Percentiles rank a stretch among this genome's conserved stretches.
phyloP scores from a whole-genome alignment of 768 basidiomycete genomes.

The Xerocomellus intermedius region DNA sequence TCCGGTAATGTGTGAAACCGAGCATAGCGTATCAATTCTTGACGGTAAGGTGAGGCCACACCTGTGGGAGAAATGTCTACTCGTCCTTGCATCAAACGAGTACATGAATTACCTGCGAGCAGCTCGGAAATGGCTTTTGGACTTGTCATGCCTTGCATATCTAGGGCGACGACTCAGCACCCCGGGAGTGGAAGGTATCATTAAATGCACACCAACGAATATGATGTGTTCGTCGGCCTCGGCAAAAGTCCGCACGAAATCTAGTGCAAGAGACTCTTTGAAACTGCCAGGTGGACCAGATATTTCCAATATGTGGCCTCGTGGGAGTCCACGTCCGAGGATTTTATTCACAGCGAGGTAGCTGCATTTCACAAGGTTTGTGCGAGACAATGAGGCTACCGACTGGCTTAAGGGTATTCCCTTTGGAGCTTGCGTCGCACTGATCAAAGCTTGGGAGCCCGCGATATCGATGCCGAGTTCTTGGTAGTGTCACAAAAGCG shows the following conservation, averaged over 20 bases:
- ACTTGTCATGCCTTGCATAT: constrained; percentile 49
- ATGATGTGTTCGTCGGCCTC: constrained; percentile 51
- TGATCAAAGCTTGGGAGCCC: constrained; percentile 47
- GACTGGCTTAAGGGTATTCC: constrained; percentile 50
- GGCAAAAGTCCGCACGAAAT: constrained; percentile 49
- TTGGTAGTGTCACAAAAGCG: constrained; percentile 23
- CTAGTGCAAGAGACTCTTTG: constrained; percentile 55
- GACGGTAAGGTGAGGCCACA: constrained; percentile 36
- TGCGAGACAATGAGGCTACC: constrained; percentile 43
- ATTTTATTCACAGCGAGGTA: constrained; percentile 55
- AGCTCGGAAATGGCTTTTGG: constrained; percentile 36
- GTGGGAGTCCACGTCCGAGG: constrained; percentile 60
- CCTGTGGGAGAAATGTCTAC: constrained; percentile 34
- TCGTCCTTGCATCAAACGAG: constrained; percentile 8
- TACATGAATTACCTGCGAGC: constrained; percentile 22
- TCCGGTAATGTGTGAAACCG: constrained; percentile 49
- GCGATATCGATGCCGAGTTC: constrained; percentile 50
- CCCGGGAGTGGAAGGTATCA: background rate
- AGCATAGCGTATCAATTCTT: constrained; percentile 24
- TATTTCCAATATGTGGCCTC: constrained; percentile 66
- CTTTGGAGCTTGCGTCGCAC: constrained; percentile 37
- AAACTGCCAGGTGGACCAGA: constrained; percentile 74
- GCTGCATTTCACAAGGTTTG: constrained; percentile 17
- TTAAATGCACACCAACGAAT: constrained; percentile 53
- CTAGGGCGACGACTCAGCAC: constrained; percentile 26